Percentiles rank a stretch among this genome's conserved stretches.
phyloP scores from a whole-genome alignment of 768 basidiomycete species.

The Lyophyllum atratum region DNA sequence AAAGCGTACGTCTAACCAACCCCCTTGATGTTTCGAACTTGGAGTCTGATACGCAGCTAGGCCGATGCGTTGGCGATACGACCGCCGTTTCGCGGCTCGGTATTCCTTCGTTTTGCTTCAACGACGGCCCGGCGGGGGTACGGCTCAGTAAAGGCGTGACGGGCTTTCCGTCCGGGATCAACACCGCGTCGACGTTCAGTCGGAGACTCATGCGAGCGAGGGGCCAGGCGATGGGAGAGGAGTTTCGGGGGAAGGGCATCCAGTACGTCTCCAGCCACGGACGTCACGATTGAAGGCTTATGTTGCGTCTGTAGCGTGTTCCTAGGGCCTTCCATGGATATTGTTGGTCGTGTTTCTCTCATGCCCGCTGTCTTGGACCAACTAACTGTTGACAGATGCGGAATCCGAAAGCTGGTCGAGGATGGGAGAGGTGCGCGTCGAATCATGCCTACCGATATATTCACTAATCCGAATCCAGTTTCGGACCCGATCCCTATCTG shows the following conservation, averaged over 20 bases:
- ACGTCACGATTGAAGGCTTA: not conserved
- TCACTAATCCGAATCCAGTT: conserved; percentile 26
- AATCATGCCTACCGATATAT: not conserved
- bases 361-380: too few relatives aligned
- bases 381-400: conserved; percentile 38
- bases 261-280: conserved; percentile 27
- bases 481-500: conserved; percentile 65
- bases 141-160: conserved; percentile 45
- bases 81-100: conserved; percentile 39
- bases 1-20: conserved; percentile 25
- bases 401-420: conserved; percentile 51
- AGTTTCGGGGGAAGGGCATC: conserved; percentile 71
- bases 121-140: conserved; percentile 51
- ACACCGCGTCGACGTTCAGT: conserved; percentile 53
- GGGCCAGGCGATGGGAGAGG: conserved; percentile 63
- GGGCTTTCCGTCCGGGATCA: conserved; percentile 62
- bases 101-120: conserved; percentile 47
- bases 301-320: conserved; percentile 32
- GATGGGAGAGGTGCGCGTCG: conserved; percentile 44
- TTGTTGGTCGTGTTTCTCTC: conserved; percentile 30
- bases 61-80: conserved; percentile 51
- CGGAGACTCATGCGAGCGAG: conserved; percentile 63
- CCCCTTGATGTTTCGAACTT: too few relatives aligned
- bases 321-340: conserved; percentile 57
- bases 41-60: conserved; percentile 19